A percentile compares a stretch with the other conserved stretches of the same genome.
phyloP scores from a whole-genome alignment of 169 alveolate genomes.

The Plasmodium fragile region DNA sequence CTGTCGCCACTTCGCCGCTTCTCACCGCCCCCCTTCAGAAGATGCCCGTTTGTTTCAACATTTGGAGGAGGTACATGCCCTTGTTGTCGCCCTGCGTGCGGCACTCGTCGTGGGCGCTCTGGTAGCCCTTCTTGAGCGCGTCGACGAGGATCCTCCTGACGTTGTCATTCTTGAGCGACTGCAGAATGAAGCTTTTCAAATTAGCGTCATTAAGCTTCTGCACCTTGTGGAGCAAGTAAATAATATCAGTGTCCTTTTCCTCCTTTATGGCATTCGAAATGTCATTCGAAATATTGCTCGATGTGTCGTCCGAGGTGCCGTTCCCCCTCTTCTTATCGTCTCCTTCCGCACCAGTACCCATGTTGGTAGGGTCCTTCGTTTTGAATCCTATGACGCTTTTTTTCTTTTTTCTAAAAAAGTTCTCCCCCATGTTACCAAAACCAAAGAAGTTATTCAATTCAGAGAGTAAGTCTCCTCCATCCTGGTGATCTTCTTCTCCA shows the following conservation, averaged over 20 bases:
- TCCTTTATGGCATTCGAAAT: constrained; percentile 51
- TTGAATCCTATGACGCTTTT: constrained; percentile 71
- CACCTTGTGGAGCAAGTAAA: constrained; percentile 51
- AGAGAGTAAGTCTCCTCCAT: constrained; percentile 33
- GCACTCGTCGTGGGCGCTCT: constrained; percentile 44
- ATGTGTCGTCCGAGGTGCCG: neutral
- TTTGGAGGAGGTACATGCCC: constrained; percentile 66
- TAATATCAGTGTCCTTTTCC: constrained; percentile 70
- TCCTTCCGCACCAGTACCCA: neutral
- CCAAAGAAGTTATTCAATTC: constrained; percentile 73
- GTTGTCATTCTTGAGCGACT: constrained; percentile 62
- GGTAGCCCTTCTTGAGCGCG: constrained; percentile 73
- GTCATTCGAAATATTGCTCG: neutral
- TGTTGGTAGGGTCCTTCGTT: constrained; percentile 23
- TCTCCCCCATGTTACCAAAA: constrained; percentile 57
- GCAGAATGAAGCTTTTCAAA: constrained; percentile 70
- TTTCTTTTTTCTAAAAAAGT: constrained; percentile 43
- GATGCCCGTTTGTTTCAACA: constrained; percentile 68
- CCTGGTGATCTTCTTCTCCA: neutral
- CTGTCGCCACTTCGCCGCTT: neutral
- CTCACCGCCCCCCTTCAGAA: constrained; percentile 4
- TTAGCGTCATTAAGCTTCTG: constrained; percentile 60
- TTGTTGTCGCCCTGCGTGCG: constrained; percentile 59
- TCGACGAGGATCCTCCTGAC: constrained; percentile 53
- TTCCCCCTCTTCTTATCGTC: neutral